Conservation (phyloP, 768 basidiomycete genomes). For the Suillus subaureus region DNA sequence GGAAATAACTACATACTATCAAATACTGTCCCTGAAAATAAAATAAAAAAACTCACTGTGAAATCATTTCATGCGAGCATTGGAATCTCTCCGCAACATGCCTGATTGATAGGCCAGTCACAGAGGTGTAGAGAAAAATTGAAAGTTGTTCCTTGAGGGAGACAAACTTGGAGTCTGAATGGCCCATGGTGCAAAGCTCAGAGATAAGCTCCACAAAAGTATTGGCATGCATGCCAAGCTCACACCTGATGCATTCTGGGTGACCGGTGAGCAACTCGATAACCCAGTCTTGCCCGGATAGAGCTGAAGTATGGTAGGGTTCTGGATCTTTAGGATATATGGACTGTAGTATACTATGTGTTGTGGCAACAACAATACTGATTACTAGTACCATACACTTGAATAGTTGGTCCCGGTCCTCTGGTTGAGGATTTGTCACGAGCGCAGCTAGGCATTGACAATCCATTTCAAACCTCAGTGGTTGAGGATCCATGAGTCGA, state of each 20-base stretch:
- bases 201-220: too few relatives aligned
- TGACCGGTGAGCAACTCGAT: conserved; percentile 11
- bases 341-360: not conserved
- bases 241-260: conserved; percentile 16
- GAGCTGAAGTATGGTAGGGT: conserved; percentile 27
- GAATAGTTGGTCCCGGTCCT: not conserved
- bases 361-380: not conserved
- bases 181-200: too few relatives aligned
- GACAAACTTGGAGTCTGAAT: too few relatives aligned
- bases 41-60: too few relatives aligned
- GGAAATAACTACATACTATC: too few relatives aligned
- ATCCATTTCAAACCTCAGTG: not conserved
- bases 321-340: conserved; percentile 1
- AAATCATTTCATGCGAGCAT: too few relatives aligned
- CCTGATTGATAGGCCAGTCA: too few relatives aligned
- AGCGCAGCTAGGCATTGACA: not conserved
- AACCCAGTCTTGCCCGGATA: conserved; percentile 21
- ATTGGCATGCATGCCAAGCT: too few relatives aligned
- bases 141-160: too few relatives aligned
- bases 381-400: not conserved
- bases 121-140: too few relatives aligned
- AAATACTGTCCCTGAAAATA: too few relatives aligned
- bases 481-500: not conserved
- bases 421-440: not conserved
- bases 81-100: too few relatives aligned